Base-by-base conservation (phyloP, 345 rosid species). In the Angophora floribunda region DNA sequence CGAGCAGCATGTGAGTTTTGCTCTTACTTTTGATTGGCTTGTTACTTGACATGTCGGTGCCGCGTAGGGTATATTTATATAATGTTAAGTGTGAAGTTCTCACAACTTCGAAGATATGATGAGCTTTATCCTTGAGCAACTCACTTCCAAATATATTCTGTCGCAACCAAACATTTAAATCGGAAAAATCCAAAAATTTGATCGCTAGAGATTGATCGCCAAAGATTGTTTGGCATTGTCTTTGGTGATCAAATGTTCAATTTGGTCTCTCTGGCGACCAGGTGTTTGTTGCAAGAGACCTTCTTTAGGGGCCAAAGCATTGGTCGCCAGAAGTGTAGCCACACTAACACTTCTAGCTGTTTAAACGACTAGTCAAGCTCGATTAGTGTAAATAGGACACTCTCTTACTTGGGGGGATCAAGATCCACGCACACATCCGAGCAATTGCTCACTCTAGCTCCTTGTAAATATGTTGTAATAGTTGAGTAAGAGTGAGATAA, bases 91-190 rank as follows among this genome's bases (percentile, higher is more conserved):
- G 67, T 10, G 67, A 12, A 1, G 14, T 11, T 59, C 28, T 26
- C 41, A 59, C 67, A 59, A 26, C 7, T 59, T 59, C 26, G 26
- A 26, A 55, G 61, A 55, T 55, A 55, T 55, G 3, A 55, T 21
- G 26, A 55, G 26, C 26, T 55, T n/a, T n/a, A n/a, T n/a, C n/a
- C 26, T 55, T 55, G 59, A 55, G 59, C 59, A 55, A 21, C 21
- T 55, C 22, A 11, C 61, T 55, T 22, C 28, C 1, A 5, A 22
- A 22, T 21, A 55, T 55, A 55, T 55, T 9, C 5, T 55, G 28
- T 55, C 5, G 0, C 0, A 1, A 21, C 28, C 12, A 24, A 55
- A 22, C 28, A 3, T 22, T 55, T 55, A 21, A 21, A 55, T 55
- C 1, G 6, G 28, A 55, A 55, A 55, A 55, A 55, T 55, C 1